These are phyloP conservation scores for Hemerocallis citrina DNA, from an alignment of 106 monocot species.

Conservation along the genomic window DNA sequence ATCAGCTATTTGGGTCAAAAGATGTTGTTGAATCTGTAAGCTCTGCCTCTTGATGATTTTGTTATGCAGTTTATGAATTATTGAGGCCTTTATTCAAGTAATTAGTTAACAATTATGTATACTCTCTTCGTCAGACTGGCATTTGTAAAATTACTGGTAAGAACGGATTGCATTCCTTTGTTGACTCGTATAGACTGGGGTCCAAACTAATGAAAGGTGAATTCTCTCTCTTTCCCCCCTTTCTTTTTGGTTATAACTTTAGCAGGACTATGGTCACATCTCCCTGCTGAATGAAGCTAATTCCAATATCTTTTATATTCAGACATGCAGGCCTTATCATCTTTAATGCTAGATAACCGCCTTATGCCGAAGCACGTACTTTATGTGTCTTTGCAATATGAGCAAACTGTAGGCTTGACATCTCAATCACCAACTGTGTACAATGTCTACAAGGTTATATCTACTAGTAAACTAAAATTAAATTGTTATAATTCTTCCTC, in stretches of 20 bases:
- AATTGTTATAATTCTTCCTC: neutral
- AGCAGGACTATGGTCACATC: neutral
- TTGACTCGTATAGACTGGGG: constrained; percentile 61
- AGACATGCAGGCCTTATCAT: constrained; percentile 36
- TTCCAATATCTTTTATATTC: constrained; percentile 9
- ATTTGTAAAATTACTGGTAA: constrained; percentile 23
- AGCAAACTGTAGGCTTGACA: constrained; percentile 12
- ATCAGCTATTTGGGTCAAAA: constrained; percentile 55
- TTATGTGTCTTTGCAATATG: constrained; percentile 36
- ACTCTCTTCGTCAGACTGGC: constrained; percentile 32
- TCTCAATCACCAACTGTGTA: constrained; percentile 10
- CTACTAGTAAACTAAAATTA: neutral
- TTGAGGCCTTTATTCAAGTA: no score
- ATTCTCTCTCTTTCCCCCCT: no score
- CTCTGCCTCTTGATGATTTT: no score
- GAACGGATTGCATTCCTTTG: constrained; percentile 39
- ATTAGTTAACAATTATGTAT: neutral
- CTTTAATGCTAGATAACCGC: constrained; percentile 46
- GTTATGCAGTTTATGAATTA: no score
- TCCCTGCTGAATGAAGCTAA: neutral
- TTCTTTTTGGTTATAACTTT: neutral
- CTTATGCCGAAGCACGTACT: constrained; percentile 71
- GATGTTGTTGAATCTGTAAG: constrained; percentile 43
- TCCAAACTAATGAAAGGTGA: constrained; percentile 59
- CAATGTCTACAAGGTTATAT: constrained; percentile 65